Evolutionary conservation across 2,329 filamentous ascomycete genomes (phyloP).

Genomic region (Diaporthe sp.): DNA sequence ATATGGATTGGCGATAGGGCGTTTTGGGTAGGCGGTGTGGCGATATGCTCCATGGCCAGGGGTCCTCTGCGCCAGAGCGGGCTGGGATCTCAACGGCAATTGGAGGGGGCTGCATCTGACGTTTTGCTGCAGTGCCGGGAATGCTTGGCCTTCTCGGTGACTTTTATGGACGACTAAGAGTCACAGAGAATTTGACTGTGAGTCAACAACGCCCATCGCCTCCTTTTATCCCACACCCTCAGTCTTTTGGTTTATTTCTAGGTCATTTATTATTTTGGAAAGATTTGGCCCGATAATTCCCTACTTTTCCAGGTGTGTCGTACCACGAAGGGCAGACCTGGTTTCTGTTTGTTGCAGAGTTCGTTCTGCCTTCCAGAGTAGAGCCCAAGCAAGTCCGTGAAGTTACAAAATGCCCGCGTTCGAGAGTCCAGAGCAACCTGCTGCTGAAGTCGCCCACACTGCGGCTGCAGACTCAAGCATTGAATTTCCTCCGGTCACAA

Average conservation of each 20-base stretch:
- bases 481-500: constrained; percentile 86
- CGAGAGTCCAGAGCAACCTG: constrained; percentile 41
- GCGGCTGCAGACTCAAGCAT: constrained; percentile 52
- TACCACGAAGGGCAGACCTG: neutral
- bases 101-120: constrained; percentile 38
- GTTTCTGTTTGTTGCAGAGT: neutral
- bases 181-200: constrained; percentile 29
- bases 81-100: constrained; percentile 12
- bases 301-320: neutral
- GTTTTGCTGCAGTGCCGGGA: constrained; percentile 25
- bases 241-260: neutral
- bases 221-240: neutral
- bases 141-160: neutral
- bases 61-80: neutral
- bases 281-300: neutral
- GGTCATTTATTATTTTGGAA: neutral
- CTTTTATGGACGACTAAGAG: constrained; percentile 21
- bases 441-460: constrained; percentile 41
- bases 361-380: neutral
- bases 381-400: neutral
- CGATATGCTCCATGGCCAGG: neutral
- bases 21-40: constrained; percentile 36
- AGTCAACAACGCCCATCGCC: constrained; percentile 4
- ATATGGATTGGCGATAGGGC: neutral
- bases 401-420: constrained; percentile 51